These are phyloP conservation scores for Coemansia sp. DNA, from an alignment of 192 early-diverging fungal genomes.

Conservation along the genomic window DNA sequence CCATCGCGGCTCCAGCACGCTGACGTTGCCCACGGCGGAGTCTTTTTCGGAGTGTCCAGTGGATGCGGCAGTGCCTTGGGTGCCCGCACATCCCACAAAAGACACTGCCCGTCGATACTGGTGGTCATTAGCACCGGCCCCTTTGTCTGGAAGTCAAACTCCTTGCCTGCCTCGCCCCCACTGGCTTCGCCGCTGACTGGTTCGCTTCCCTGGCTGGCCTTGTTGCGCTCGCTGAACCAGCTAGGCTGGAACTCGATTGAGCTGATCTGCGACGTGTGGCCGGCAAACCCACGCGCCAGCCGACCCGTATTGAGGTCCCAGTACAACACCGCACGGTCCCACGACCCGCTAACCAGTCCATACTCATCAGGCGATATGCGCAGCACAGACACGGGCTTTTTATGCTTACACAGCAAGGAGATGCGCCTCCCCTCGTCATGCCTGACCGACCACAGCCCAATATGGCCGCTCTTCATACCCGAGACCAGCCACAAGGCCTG, in stretches of 20 bases:
- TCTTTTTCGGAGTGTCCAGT: slow-evolving; percentile 57
- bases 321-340: slow-evolving; percentile 80
- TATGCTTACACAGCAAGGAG: slow-evolving; percentile 78
- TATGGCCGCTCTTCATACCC: slow-evolving; percentile 74
- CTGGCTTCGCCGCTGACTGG: background rate
- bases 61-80: slow-evolving; percentile 54
- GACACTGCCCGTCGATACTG: slow-evolving; percentile 71
- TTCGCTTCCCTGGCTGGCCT: background rate
- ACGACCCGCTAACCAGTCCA: slow-evolving; percentile 86
- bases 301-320: slow-evolving; percentile 85
- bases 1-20: slow-evolving; percentile 87
- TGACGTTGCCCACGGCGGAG: slow-evolving; percentile 74
- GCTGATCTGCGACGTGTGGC: slow-evolving; percentile 82
- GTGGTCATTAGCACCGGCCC: slow-evolving; percentile 62
- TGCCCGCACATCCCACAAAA: slow-evolving; percentile 74
- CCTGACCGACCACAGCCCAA: slow-evolving; percentile 84
- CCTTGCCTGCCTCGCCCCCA: background rate
- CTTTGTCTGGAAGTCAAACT: slow-evolving; percentile 15
- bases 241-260: slow-evolving; percentile 68
- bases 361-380: slow-evolving; percentile 78
- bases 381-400: slow-evolving; percentile 78
- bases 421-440: slow-evolving; percentile 94
- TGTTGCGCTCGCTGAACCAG: slow-evolving; percentile 9
- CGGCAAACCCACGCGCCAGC: slow-evolving; percentile 64
- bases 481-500: slow-evolving; percentile 83